Evolutionary conservation across 257 asterid genomes (phyloP).

Genomic region (Nicotiana otophora): DNA sequence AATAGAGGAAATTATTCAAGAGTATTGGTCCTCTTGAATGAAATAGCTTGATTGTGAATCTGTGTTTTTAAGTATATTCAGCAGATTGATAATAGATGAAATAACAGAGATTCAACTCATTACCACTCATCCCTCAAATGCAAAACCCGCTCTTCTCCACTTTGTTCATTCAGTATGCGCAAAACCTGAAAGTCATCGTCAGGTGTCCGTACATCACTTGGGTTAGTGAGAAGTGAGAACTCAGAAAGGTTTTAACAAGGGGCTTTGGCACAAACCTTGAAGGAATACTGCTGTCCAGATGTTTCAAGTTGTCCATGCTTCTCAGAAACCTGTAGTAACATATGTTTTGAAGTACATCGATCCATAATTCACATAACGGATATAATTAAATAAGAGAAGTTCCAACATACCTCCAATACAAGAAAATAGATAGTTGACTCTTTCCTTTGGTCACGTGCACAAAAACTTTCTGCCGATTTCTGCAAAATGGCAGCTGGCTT

Average conservation of each 20-base stretch:
- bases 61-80: not conserved
- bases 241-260: slow-evolving; percentile 18
- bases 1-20: not conserved
- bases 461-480: slow-evolving; percentile 16
- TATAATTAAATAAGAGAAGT: slow-evolving; percentile 6
- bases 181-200: slow-evolving; percentile 43
- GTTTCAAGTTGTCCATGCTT: slow-evolving; percentile 39
- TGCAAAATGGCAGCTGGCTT: slow-evolving; percentile 33
- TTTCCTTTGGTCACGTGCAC: slow-evolving; percentile 24
- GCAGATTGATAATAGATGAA: not conserved
- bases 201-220: slow-evolving; percentile 14
- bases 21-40: no score
- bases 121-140: slow-evolving; percentile 90
- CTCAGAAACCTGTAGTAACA: slow-evolving; percentile 57
- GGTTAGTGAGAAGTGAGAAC: slow-evolving; percentile 4
- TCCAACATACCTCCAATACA: slow-evolving; percentile 73
- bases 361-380: slow-evolving; percentile 13
- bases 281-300: slow-evolving; percentile 41
- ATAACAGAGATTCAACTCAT: slow-evolving; percentile 16
- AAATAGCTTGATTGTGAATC: not conserved
- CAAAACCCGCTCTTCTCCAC: slow-evolving; percentile 70
- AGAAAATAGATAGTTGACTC: slow-evolving; percentile 47
- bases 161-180: slow-evolving; percentile 80
- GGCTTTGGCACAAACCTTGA: slow-evolving; percentile 50
- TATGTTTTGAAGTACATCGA: not conserved